Base-by-base conservation (phyloP, 306 rosid genomes). In the Senna tora region DNA sequence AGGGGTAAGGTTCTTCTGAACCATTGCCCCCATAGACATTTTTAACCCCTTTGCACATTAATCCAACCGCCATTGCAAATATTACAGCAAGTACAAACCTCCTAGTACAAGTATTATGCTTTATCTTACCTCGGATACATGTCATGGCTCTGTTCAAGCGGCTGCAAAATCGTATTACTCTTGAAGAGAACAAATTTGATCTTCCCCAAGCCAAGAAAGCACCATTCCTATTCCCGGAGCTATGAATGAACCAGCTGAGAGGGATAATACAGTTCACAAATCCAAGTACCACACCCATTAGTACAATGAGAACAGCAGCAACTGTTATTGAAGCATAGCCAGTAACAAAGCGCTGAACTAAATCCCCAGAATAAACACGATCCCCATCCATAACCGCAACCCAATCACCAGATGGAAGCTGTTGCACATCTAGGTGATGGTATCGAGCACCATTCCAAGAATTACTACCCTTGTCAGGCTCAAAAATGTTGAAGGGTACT, bases 321-420 rank as follows among this genome's bases (percentile, higher is more conserved):
- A 80, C 74, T 3, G 83, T 75, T 43, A 95, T 83, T 20, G 96
- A 89, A 72, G 86, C 79, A 71, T 87, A 89, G 25, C 99, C 99
- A 70, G 88, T 82, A 69, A 92, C 53, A 41, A 89, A 80, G 65
- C 97, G 88, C 61, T 69, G 66, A 54, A 77, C 59, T 61, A 87
- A 66, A 79, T 95, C 96, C 43, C 99, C 97, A 7, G 96, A 88
- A 47, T 90, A 96, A 59, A 95, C 90, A 6, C 96, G 95, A 77
- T 95, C 99, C 41, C 99, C 99, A 53, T 95, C 99, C 96, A 89
- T 89, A 63, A 95, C 96, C 62, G 87, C 99, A 73, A 91, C 65
- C 99, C 99, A 95, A 43, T 73, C 76, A 19, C 99, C 97, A 75
- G 96, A 79, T 33, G 90, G 87, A 33, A 95, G 83, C 75, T 74